Percentiles rank a stretch among this genome's conserved stretches.
Conservation (phyloP, 176 grass and related monocot species). For the Oryza punctata region DNA sequence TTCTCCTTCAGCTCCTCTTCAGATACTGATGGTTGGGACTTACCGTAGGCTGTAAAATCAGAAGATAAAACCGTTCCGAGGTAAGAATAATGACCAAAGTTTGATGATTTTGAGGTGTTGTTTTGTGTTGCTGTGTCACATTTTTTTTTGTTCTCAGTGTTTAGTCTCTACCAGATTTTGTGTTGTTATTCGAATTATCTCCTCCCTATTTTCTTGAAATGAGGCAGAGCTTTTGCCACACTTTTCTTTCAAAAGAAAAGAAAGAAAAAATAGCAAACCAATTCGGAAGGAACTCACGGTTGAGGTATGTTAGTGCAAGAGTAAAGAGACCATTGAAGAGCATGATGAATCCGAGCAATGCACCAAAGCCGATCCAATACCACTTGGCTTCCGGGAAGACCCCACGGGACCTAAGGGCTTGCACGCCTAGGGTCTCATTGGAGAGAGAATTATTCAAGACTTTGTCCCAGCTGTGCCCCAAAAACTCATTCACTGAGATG, state of each 20-base stretch:
- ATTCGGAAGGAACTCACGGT: conserved; percentile 48
- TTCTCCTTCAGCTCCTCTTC: conserved; percentile 84
- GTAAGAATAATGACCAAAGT: background rate
- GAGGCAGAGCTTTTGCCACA: background rate
- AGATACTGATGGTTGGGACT: conserved; percentile 64
- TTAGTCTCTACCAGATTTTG: background rate
- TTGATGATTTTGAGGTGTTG: background rate
- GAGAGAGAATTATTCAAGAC: conserved; percentile 21
- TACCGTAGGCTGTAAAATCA: conserved; percentile 66
- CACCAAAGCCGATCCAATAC: conserved; percentile 89
- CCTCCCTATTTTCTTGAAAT: background rate
- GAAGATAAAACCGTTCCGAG: conserved; percentile 8
- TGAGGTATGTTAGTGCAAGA: conserved; percentile 67
- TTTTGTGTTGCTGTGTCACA: background rate
- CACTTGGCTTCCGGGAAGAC: conserved; percentile 90
- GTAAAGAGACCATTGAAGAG: conserved; percentile 85
- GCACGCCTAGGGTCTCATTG: conserved; percentile 57
- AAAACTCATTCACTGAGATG: conserved; percentile 75
- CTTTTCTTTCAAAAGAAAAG: background rate
- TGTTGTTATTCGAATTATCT: background rate
- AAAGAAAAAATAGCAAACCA: conserved; percentile 2
- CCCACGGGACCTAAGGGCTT: conserved; percentile 55
- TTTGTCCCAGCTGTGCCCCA: conserved; percentile 84
- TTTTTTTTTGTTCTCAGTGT: background rate
- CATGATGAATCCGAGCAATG: conserved; percentile 70